Evolutionary conservation across 2,329 filamentous ascomycete genomes (phyloP).

Genomic region (Ophiostoma populinum): DNA sequence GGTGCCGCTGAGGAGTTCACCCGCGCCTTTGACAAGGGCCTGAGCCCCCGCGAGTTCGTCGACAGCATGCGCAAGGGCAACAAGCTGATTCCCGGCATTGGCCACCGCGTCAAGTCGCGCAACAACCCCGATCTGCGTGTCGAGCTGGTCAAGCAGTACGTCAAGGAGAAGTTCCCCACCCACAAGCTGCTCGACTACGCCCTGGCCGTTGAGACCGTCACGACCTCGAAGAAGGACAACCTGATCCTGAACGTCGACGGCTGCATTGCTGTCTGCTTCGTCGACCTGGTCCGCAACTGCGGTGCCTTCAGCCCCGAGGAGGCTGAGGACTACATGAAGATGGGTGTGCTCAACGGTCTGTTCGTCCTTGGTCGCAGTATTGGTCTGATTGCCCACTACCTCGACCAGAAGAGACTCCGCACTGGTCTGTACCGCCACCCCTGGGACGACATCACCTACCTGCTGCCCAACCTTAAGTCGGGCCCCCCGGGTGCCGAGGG

Average conservation of each 20-base stretch:
- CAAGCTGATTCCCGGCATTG: constrained; percentile 99
- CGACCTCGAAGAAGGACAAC: constrained; percentile 99
- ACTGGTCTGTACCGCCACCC: constrained; percentile 98
- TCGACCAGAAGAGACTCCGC: constrained; percentile 98
- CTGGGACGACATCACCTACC: constrained; percentile 96
- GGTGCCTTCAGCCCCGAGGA: constrained; percentile 92
- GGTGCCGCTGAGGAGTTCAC: constrained; percentile 97
- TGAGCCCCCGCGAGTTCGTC: constrained; percentile 96
- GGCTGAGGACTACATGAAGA: constrained; percentile 95
- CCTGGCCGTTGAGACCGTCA: constrained; percentile 92
- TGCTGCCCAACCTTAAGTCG: constrained; percentile 64
- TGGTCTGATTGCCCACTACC: constrained; percentile 97
- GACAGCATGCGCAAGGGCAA: constrained; percentile 99
- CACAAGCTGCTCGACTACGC: constrained; percentile 98
- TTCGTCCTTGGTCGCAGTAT: constrained; percentile 96
- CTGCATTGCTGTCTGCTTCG: constrained; percentile 96
- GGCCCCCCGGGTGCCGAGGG: constrained; percentile 61
- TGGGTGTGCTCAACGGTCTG: constrained; percentile 98
- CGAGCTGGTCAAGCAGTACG: constrained; percentile 98
- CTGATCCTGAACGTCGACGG: constrained; percentile 98
- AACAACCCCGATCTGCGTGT: constrained; percentile 99
- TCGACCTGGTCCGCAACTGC: constrained; percentile 93
- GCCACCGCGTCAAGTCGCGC: constrained; percentile 97
- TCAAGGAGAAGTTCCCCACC: constrained; percentile 90
- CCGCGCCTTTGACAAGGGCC: constrained; percentile 93